Conservation (phyloP, 2,329 filamentous ascomycete genomes). For the Phoma sp. region DNA sequence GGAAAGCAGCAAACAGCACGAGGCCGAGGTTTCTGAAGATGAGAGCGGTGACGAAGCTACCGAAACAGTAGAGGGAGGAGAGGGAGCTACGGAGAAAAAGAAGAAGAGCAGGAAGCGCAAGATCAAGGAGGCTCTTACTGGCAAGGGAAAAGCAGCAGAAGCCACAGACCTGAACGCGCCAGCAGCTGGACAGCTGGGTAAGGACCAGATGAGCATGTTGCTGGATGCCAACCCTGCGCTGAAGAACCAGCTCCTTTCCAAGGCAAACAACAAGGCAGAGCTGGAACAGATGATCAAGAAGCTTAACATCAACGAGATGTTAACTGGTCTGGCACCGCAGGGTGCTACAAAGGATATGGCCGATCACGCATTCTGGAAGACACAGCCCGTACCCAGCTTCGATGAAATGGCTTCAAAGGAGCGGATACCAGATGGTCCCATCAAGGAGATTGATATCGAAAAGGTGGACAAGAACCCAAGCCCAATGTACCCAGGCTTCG, state of each 20-base stretch:
- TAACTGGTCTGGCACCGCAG: constrained; percentile 76
- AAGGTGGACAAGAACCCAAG: constrained; percentile 80
- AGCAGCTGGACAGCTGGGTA: constrained; percentile 43
- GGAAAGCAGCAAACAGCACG: constrained; percentile 40
- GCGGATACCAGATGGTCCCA: constrained; percentile 76
- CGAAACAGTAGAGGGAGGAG: constrained; percentile 43
- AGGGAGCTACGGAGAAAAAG: constrained; percentile 63
- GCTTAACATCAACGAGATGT: constrained; percentile 73
- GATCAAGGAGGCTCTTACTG: constrained; percentile 56
- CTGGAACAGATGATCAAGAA: constrained; percentile 62
- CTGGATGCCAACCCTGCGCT: constrained; percentile 50
- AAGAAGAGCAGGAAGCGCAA: constrained; percentile 72
- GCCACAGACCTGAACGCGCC: constrained; percentile 36
- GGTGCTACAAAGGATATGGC: constrained; percentile 95
- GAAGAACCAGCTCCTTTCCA: constrained; percentile 46
- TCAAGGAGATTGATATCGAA: constrained; percentile 80
- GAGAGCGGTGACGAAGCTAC: constrained; percentile 45
- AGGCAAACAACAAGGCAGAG: constrained; percentile 35
- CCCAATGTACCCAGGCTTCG: constrained; percentile 77
- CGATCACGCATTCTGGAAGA: constrained; percentile 98
- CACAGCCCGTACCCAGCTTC: constrained; percentile 91
- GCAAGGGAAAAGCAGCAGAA: constrained; percentile 42
- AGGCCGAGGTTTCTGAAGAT: constrained; percentile 39
- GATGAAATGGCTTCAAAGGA: constrained; percentile 53
- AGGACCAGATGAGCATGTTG: constrained; percentile 48